Base-by-base conservation (phyloP, 257 asterid species). In the Anisodus tanguticus region DNA sequence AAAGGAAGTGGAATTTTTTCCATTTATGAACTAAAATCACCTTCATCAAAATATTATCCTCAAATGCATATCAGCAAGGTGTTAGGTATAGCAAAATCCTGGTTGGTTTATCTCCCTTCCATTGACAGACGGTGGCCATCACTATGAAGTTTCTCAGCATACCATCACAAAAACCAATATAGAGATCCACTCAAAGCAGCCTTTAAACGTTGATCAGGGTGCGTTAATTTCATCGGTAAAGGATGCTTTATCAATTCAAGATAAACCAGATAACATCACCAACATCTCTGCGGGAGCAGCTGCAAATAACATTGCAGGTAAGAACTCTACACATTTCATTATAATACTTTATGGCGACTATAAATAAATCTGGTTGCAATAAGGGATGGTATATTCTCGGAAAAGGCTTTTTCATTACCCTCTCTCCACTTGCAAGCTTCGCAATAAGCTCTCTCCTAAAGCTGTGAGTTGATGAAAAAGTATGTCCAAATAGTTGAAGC, bases 101-200 rank as follows among this genome's bases (percentile, higher is more conserved):
- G 17, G 59, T 60, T 78, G 37, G 37, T 63, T 16, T 62, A 10
- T 39, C 47, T 45, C 35, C 85, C 82, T 84, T 82, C 76, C 81
- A 81, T 83, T 85, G 82, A 85, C 92, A 90, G 95, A 89, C 67
- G 90, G 86, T n/a, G 49, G 60, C 11, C 64, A 81, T 80, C 84
- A 84, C 77, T 31, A 69, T 68, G 88, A 90, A 71, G 87, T 80
- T 26, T 81, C 92, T 85, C 89, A 89, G 85, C 94, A 89, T 78
- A 70, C 53, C 76, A 87, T 74, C 77, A 85, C 89, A 26, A 55
- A 79, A 67, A 81, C 89, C 58, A 86, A 87, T 43, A 68, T 84
- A 19, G 88, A 88, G 77, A 78, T 91, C 86, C 93, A 80, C 69
- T 31, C 90, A 7, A 86, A 90, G 84, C 90, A 91, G 82, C 60